Evolutionary conservation across 345 rosid species (phyloP).

Genomic region (Gossypium sturtianum): DNA sequence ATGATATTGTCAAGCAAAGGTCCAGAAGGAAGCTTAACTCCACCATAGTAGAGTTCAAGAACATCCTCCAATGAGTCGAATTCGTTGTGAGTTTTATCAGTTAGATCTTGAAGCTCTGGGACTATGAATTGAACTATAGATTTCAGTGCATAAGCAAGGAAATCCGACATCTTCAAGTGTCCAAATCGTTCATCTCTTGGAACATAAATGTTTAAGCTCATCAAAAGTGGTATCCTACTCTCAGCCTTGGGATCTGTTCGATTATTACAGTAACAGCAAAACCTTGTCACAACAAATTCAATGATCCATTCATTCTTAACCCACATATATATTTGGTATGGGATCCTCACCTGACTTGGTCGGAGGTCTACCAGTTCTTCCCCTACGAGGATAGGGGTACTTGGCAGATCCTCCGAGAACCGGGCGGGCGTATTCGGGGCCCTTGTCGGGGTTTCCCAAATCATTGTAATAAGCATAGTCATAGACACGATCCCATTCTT

Average conservation of each 20-base stretch:
- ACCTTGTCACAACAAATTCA: background rate
- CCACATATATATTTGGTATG: background rate
- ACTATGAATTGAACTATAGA: conserved; percentile 52
- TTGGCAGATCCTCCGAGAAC: conserved; percentile 69
- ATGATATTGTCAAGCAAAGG: conserved; percentile 27
- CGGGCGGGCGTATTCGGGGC: conserved; percentile 44
- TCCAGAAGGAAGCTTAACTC: conserved; percentile 48
- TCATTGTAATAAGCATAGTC: conserved; percentile 88
- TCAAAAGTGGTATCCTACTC: conserved; percentile 61
- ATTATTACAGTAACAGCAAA: background rate
- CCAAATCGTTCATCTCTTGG: conserved; percentile 90
- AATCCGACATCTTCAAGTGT: conserved; percentile 76
- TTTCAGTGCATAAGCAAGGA: conserved; percentile 75
- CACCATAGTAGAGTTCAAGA: conserved; percentile 57
- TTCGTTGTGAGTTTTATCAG: conserved; percentile 67
- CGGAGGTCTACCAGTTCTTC: conserved; percentile 66
- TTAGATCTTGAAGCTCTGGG: conserved; percentile 57
- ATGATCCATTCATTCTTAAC: background rate
- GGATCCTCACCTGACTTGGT: conserved; percentile 18
- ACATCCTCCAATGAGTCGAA: conserved; percentile 73
- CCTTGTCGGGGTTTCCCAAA: conserved; percentile 49
- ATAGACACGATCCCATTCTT: conserved; percentile 77
- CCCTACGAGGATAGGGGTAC: conserved; percentile 87
- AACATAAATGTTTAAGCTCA: conserved; percentile 65
- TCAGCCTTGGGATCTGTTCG: conserved; percentile 56